Base-by-base conservation (phyloP, 495 filamentous ascomycete species). In the Xylaria sp. region DNA sequence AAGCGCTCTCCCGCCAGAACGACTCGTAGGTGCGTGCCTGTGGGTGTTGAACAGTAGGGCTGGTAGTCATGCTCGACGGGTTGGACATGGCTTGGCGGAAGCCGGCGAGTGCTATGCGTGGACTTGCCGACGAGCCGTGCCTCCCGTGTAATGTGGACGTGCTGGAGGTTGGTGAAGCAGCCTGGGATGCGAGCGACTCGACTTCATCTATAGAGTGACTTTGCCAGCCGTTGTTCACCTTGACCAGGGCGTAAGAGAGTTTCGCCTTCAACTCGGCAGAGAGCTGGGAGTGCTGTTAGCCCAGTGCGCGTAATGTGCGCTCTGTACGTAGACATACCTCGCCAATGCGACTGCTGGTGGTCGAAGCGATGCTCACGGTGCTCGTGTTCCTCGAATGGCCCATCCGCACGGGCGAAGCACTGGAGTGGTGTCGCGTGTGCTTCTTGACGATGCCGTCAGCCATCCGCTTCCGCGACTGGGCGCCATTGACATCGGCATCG, bases 181-280 rank as follows among this genome's bases (percentile, higher is more conserved):
- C 86, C 67, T 90, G 89, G 4, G 90, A 89, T 26, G 91, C 85
- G 31, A 91, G 82, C 17, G 88, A 83, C 75, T 94, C 90, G n/a
- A 92, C 83, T 71, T 95, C 89, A 58, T 89, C 88, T 66, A 92
- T 85, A 35, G 85, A 87, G 71, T 88, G 88, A 15, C 87, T 86
- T 81, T 95, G 90, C 86, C 93, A 93, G 62, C 92, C 93, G 78
- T 96, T 90, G 80, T 95, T 91, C 48, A 98, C 90, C 78, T 97
- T 97, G 74, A 95, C 88, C 83, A 95, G 93, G 44, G 93, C 94
- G 79, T 97, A 97, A 7, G 93, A 92, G 15, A 98, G 84, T 63
- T 93, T 91, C 8, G 93, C 88, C 71, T 89, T 90, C 31, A 98
- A 86, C 75, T 93, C 89, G 46, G 89, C 87, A 40, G 93, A 93